Evolutionary conservation across 176 grass and related monocot genomes (phyloP).

Genomic region (Phoenix dactylifera): DNA sequence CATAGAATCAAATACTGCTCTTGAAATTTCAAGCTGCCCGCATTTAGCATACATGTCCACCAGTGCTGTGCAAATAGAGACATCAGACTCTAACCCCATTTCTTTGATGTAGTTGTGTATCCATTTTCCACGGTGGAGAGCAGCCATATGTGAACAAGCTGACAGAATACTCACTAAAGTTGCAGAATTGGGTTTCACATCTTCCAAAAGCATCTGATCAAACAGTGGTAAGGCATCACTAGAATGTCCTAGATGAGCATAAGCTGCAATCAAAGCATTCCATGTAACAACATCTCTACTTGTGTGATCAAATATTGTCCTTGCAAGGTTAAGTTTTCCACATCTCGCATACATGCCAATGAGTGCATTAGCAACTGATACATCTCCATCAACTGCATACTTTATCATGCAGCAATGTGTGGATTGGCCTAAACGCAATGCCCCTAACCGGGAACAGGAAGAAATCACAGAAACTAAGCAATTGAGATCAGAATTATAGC

Average conservation of each 20-base stretch:
- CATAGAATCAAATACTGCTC: slow-evolving; percentile 52
- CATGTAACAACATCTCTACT: slow-evolving; percentile 47
- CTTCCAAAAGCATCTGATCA: slow-evolving; percentile 47
- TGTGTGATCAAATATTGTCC: slow-evolving; percentile 31
- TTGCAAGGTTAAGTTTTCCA: slow-evolving; percentile 37
- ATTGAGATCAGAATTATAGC: slow-evolving; percentile 25
- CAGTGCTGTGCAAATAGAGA: slow-evolving; percentile 43
- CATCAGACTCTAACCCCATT: slow-evolving; percentile 32
- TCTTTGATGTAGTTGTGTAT: slow-evolving; percentile 50
- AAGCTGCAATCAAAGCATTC: slow-evolving; percentile 55
- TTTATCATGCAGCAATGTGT: slow-evolving; percentile 47
- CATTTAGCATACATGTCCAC: slow-evolving; percentile 79
- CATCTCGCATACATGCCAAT: slow-evolving; percentile 62
- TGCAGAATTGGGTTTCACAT: slow-evolving; percentile 38
- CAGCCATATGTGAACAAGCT: slow-evolving; percentile 39
- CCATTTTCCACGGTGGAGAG: slow-evolving; percentile 37
- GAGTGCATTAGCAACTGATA: slow-evolving; percentile 50
- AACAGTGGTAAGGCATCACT: slow-evolving; percentile 38
- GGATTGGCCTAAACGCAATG: slow-evolving; percentile 37
- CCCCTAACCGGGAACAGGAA: slow-evolving; percentile 41
- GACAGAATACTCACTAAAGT: slow-evolving; percentile 46
- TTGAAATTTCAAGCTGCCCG: slow-evolving; percentile 44
- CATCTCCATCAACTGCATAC: slow-evolving; percentile 24
- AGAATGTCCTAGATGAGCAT: slow-evolving; percentile 40
- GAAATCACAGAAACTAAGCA: slow-evolving; percentile 46